Conservation (phyloP, 495 filamentous ascomycete species). For the Paragyromitra xinjiangensis region DNA sequence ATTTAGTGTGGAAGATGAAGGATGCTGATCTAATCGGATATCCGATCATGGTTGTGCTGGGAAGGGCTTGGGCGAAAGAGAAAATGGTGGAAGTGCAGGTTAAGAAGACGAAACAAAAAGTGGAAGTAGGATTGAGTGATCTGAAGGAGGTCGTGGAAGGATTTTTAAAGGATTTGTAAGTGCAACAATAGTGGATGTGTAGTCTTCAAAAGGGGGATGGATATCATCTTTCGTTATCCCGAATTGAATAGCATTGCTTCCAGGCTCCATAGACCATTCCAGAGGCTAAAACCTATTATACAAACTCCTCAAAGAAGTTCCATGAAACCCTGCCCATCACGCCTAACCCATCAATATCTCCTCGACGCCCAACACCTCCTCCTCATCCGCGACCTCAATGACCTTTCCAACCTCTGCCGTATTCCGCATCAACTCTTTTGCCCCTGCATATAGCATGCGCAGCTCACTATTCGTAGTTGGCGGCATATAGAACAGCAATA, state of each 20-base stretch:
- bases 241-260: slow-evolving; percentile 1
- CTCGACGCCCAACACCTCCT: slow-evolving; percentile 57
- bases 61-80: slow-evolving; percentile 73
- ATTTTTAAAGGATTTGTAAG: slow-evolving; percentile 45
- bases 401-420: slow-evolving; percentile 72
- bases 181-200: neutral
- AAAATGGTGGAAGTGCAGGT: slow-evolving; percentile 79
- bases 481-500: slow-evolving; percentile 91
- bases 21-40: slow-evolving; percentile 92
- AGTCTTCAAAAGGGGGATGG: neutral
- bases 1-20: slow-evolving; percentile 80
- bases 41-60: slow-evolving; percentile 80
- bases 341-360: slow-evolving; percentile 23
- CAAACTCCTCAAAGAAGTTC: neutral
- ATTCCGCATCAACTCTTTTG: slow-evolving; percentile 92
- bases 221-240: slow-evolving; percentile 17
- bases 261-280: slow-evolving; percentile 1
- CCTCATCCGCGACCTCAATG: slow-evolving; percentile 52
- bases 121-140: slow-evolving; percentile 61
- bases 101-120: slow-evolving; percentile 65
- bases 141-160: slow-evolving; percentile 36
- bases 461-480: slow-evolving; percentile 82
- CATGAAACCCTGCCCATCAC: neutral
- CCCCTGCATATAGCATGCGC: slow-evolving; percentile 93
- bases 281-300: neutral